Evolutionary conservation across 805 yeast species (phyloP).

Genomic region (Grigorovia jiainica): DNA sequence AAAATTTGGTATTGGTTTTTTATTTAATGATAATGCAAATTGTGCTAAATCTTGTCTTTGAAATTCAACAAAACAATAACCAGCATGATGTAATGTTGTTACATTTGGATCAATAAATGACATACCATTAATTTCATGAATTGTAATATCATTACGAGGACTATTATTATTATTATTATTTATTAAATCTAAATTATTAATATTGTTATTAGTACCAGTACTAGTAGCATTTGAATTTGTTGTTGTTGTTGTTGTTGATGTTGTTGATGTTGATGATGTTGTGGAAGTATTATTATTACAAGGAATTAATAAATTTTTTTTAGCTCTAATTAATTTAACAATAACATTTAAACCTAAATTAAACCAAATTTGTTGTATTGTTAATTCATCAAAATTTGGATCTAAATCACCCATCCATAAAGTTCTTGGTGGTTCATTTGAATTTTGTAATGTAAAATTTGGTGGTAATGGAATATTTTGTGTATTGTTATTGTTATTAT

Average conservation of each 20-base stretch:
- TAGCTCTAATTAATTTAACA: slow-evolving; percentile 57
- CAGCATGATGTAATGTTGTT: slow-evolving; percentile 37
- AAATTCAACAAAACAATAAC: slow-evolving; percentile 75
- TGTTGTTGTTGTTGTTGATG: too few relatives aligned
- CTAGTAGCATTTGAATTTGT: background rate
- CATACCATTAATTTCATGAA: slow-evolving; percentile 21
- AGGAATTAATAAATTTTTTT: slow-evolving; percentile 29
- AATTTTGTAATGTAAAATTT: slow-evolving; percentile 38
- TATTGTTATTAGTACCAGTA: too few relatives aligned
- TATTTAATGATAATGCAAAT: slow-evolving; percentile 56
- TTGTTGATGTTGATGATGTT: background rate
- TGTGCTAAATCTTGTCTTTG: slow-evolving; percentile 60
- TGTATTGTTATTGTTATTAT: background rate
- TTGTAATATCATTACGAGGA: background rate
- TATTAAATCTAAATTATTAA: too few relatives aligned
- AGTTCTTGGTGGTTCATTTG: slow-evolving; percentile 51
- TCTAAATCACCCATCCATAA: slow-evolving; percentile 87
- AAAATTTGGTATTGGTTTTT: slow-evolving; percentile 50
- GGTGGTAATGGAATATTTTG: slow-evolving; percentile 43
- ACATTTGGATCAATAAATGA: slow-evolving; percentile 27
- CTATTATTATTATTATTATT: background rate
- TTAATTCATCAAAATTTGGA: slow-evolving; percentile 65
- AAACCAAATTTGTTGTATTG: slow-evolving; percentile 51
- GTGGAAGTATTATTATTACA: slow-evolving; percentile 21
- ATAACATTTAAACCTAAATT: slow-evolving; percentile 44